Base-by-base conservation (phyloP, 2,329 filamentous ascomycete species). In the Colletotrichum plurivorum region DNA sequence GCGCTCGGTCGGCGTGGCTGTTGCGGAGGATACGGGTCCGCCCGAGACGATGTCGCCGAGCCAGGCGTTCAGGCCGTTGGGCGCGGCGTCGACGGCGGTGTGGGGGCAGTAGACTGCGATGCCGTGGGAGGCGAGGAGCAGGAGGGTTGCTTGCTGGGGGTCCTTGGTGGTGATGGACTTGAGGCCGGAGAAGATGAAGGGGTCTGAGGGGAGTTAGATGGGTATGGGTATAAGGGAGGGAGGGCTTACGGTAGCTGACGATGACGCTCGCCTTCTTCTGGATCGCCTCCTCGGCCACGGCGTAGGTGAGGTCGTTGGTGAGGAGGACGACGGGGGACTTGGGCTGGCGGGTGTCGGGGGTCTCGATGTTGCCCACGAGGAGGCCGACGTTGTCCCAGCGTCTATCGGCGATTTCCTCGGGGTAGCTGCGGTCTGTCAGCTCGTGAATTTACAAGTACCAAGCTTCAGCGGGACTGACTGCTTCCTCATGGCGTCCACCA, bases 321-420 rank as follows among this genome's bases (percentile, higher is more conserved):
- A 90, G 82, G 60, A 90, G 80, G 18, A 89, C 87, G 1, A 76
- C 73, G 12, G 78, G 79, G 2, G 72, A 54, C 54, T 77, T 76
- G 41, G 71, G 72, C 57, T 75, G 74, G 53, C 69, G 71, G 13
- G 72, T 67, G 65, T 80, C 76, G 16, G 75, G 58, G 39, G 74
- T 55, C 62, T 77, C 72, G n/a, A 83, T 78, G 73, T 84, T 84
- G 70, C 81, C 81, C 62, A 86, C 75, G 57, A 97, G 87, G 60
- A 98, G 87, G 57, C 96, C 96, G n/a, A 97, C 97, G 77, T 99
- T 99, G 79, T 99, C 96, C 88, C 95, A 99, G 73, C 92, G 90
- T 74, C 91, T 92, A 78, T 98, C 96, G 10, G 96, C 96, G 49
- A 98, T 85, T 69, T 90, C 90, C 77, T 97, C 94, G 0, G 96